These are phyloP conservation scores for Usnea hakonensis DNA, from an alignment of 495 filamentous ascomycete species.

Conservation along the genomic window DNA sequence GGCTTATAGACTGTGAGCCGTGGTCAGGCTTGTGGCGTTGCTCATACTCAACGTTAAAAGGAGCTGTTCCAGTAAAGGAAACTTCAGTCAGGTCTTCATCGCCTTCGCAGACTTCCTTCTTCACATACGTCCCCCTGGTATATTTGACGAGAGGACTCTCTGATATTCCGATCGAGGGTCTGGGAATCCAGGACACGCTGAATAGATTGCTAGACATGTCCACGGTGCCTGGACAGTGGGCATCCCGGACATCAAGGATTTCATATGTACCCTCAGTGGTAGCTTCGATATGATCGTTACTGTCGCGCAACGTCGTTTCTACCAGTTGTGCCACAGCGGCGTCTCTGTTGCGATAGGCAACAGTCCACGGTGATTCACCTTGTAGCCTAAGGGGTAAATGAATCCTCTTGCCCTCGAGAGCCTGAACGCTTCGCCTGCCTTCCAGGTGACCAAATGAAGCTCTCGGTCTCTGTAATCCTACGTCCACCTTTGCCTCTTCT, in stretches of 20 bases:
- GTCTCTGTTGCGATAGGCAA: conserved; percentile 62
- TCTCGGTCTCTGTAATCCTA: conserved; percentile 77
- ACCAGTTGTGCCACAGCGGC: conserved; percentile 35
- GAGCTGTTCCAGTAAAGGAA: conserved; percentile 68
- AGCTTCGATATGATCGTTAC: conserved; percentile 66
- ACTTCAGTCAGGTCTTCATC: conserved; percentile 85
- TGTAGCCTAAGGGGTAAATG: conserved; percentile 74
- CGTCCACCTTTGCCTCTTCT: conserved; percentile 71
- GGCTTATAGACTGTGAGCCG: conserved; percentile 50
- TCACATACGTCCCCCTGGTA: conserved; percentile 46
- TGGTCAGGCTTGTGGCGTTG: conserved; percentile 57
- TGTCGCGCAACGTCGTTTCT: conserved; percentile 45
- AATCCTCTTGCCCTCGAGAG: conserved; percentile 65
- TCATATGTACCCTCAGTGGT: conserved; percentile 64
- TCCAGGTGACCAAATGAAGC: conserved; percentile 78
- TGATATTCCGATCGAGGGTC: conserved; percentile 62
- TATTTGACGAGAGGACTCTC: conserved; percentile 50
- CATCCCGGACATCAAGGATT: conserved; percentile 67
- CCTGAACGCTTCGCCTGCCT: conserved; percentile 59
- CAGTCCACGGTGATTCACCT: conserved; percentile 73
- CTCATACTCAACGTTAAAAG: conserved; percentile 76
- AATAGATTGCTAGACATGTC: conserved; percentile 66
- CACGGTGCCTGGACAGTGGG: conserved; percentile 69
- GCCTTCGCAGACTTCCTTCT: conserved; percentile 85
- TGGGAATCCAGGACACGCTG: conserved; percentile 71